These are phyloP conservation scores for Aspergillus sp. DNA, from an alignment of 2,329 filamentous ascomycete species.

Conservation along the genomic window DNA sequence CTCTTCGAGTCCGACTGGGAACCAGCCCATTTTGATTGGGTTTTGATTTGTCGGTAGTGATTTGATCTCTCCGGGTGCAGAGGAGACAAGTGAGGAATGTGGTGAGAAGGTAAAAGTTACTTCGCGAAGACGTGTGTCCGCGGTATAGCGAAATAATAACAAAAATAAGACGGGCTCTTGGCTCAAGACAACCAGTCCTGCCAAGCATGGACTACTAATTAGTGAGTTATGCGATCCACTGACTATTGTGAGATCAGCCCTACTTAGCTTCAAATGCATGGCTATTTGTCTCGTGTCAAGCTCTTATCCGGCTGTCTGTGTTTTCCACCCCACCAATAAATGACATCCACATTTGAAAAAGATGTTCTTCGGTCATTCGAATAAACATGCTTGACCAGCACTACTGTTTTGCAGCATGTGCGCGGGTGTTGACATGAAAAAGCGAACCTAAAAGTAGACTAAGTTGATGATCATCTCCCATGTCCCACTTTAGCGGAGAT, in stretches of 20 bases:
- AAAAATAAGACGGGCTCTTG: neutral
- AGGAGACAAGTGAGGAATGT: neutral
- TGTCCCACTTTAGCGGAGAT: neutral
- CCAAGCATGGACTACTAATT: neutral
- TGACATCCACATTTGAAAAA: neutral
- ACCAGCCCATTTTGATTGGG: conserved; percentile 10
- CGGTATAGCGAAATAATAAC: neutral
- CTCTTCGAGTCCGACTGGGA: neutral
- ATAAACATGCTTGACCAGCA: neutral
- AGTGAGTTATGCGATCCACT: neutral
- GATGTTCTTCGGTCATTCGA: too few species aligned
- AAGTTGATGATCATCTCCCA: neutral
- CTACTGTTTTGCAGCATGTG: neutral
- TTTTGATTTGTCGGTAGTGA: neutral
- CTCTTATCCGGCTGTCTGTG: neutral
- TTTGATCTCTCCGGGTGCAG: neutral
- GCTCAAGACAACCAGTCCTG: neutral
- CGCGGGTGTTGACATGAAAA: neutral
- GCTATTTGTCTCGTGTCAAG: neutral
- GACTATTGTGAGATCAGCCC: conserved; percentile 2
- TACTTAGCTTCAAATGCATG: neutral
- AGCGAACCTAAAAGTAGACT: neutral
- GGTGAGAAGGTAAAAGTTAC: neutral
- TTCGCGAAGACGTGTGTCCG: neutral
- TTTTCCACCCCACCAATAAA: neutral